Base-by-base conservation (phyloP, 768 basidiomycete genomes). In the Macrolepiota fuliginosa region DNA sequence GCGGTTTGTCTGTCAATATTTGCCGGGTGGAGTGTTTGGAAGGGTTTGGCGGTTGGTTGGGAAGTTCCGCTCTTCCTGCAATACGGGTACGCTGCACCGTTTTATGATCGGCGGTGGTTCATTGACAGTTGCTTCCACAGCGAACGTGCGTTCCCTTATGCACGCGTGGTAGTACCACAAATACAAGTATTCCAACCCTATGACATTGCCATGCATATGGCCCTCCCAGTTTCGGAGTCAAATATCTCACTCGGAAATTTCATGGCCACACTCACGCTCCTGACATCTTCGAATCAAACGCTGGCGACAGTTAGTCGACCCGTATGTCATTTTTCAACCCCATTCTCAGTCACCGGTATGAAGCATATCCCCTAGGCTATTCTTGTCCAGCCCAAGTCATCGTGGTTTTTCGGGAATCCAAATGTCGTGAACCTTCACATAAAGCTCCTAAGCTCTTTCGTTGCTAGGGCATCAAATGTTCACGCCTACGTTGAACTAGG, bases 161-260 rank as follows among this genome's bases (percentile, higher is more conserved):
- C 90, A 4, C 76, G 83, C 40, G 68, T 79, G 3, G 61, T 71
- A 0, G 72, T 93, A 0, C 82, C 85, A 1, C 61, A 71, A 12
- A 75, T 93, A 32, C 79, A 81, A 54, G 68, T 82, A 17, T 75
- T 80, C 39, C 92, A 93, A 64, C 83, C 83, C n/a, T 94, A 94
- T 60, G 86, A 92, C 64, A 76, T 94, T 54, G 86, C 85, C 47
- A 73, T 94, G 15, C 82, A 84, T 56, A 76, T 94, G 15, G 71
- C 76, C 29, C 77, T 94, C 6, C 92, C 92, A 11, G 77, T 83
- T 3, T 81, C 82, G 17, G 84, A 87, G 62, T 72, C 86, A 22
- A 94, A 92, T 73, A 76, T 83, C 66, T 86, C 78, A 3, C 83
- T 94, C 2, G 92, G 92, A 45, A 94, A 94, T 71, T 94, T 94